These are phyloP conservation scores for Apodospora peruviana DNA, from an alignment of 495 filamentous ascomycete species.

Conservation along the genomic window DNA sequence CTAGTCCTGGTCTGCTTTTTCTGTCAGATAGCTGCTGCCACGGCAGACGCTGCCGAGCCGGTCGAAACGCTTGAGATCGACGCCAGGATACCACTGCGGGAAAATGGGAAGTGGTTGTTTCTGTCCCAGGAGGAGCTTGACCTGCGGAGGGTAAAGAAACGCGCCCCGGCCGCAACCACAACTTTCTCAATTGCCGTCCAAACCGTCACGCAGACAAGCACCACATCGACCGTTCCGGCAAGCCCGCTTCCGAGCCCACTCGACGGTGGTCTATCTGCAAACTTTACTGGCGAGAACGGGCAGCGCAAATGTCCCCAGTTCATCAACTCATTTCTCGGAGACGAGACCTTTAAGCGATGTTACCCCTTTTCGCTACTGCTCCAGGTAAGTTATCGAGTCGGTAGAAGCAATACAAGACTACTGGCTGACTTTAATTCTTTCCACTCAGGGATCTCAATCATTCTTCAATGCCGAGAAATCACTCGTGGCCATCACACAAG, in stretches of 20 bases:
- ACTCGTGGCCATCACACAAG: slow-evolving; percentile 57
- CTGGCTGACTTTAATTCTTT: background rate
- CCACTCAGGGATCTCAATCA: slow-evolving; percentile 37
- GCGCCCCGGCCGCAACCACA: slow-evolving; percentile 20
- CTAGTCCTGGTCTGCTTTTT: slow-evolving; percentile 28
- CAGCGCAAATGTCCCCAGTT: slow-evolving; percentile 55
- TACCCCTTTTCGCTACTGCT: slow-evolving; percentile 71
- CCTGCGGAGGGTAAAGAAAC: slow-evolving; percentile 13
- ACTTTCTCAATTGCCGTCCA: slow-evolving; percentile 32
- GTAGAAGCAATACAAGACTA: background rate
- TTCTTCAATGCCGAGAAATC: slow-evolving; percentile 74
- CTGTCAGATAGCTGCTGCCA: slow-evolving; percentile 21
- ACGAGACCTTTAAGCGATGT: slow-evolving; percentile 60
- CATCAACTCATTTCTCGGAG: slow-evolving; percentile 59
- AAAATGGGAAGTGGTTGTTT: slow-evolving; percentile 33
- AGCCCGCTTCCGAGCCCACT: slow-evolving; percentile 62
- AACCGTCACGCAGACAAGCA: slow-evolving; percentile 22
- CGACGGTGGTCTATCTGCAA: slow-evolving; percentile 62
- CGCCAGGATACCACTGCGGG: slow-evolving; percentile 24
- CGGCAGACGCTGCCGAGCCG: slow-evolving; percentile 22
- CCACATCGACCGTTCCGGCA: slow-evolving; percentile 23
- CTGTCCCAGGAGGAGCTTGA: slow-evolving; percentile 28
- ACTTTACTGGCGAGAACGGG: slow-evolving; percentile 50
- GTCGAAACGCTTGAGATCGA: slow-evolving; percentile 32
- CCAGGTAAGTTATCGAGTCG: slow-evolving; percentile 39